A percentile compares a stretch with the other conserved stretches of the same genome.
These are phyloP conservation scores for Fusarium sp. DNA, from an alignment of 2,329 filamentous ascomycete species.

Conservation along the genomic window DNA sequence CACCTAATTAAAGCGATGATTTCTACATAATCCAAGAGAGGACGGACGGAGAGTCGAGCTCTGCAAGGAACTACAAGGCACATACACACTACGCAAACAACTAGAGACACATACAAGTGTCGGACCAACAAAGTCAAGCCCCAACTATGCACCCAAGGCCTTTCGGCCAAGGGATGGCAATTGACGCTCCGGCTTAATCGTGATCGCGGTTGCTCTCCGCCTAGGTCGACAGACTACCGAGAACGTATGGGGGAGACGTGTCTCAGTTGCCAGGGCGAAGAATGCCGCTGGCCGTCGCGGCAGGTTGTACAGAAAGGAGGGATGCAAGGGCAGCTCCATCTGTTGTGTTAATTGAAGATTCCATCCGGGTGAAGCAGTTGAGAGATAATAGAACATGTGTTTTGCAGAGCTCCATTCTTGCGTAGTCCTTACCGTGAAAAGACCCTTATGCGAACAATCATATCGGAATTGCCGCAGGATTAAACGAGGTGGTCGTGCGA, in stretches of 20 bases:
- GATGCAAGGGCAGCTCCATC: not conserved
- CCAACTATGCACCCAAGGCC: constrained; percentile 85
- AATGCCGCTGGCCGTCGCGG: constrained; percentile 65
- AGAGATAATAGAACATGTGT: constrained; percentile 15
- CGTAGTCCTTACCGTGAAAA: not conserved
- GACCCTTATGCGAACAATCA: not conserved
- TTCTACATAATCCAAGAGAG: not conserved
- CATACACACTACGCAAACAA: constrained; percentile 12
- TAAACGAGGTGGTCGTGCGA: not conserved
- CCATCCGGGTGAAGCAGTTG: constrained; percentile 18
- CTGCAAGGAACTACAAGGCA: constrained; percentile 16
- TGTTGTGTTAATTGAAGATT: constrained; percentile 5
- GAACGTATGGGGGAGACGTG: constrained; percentile 71
- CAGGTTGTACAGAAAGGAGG: constrained; percentile 47
- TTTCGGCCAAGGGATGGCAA: constrained; percentile 85
- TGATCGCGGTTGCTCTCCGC: constrained; percentile 85
- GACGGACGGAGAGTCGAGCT: not conserved
- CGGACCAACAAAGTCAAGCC: constrained; percentile 95
- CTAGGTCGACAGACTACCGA: constrained; percentile 83
- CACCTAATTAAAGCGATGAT: constrained; percentile 14
- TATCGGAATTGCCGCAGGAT: not conserved
- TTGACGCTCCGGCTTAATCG: constrained; percentile 99
- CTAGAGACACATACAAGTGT: constrained; percentile 61
- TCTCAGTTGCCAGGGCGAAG: constrained; percentile 72
- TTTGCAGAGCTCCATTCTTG: not conserved